These are phyloP conservation scores for Taphrina communis DNA, from an alignment of 1,139 yeast genomes.

Conservation along the genomic window DNA sequence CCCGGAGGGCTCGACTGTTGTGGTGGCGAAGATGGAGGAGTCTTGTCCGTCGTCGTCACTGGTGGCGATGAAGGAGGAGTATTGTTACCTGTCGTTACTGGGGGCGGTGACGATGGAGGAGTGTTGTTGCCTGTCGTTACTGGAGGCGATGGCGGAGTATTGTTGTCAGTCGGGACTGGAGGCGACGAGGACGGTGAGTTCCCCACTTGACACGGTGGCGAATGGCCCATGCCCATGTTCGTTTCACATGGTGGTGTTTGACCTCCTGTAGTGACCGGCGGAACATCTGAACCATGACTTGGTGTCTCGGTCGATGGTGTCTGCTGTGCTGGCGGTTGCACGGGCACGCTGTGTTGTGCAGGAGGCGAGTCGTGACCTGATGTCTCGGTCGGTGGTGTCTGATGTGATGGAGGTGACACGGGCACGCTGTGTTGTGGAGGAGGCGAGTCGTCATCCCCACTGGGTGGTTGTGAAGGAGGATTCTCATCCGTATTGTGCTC, in stretches of 20 bases:
- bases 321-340: not conserved
- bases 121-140: not conserved
- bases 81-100: not conserved
- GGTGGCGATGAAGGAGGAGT: not conserved
- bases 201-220: not conserved
- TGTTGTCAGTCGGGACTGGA: too few species aligned
- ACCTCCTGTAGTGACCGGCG: not conserved
- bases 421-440: constrained; percentile 5
- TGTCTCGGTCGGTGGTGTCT: not conserved
- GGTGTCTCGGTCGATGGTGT: not conserved
- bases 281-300: not conserved
- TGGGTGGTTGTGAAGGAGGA: not conserved
- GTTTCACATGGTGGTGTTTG: not conserved
- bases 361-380: not conserved
- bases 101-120: not conserved
- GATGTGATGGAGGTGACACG: not conserved
- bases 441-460: not conserved
- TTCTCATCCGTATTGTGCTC: not conserved
- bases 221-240: not conserved
- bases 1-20: constrained; percentile 3
- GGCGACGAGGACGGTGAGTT: too few species aligned
- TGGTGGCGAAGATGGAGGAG: not conserved
- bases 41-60: not conserved
- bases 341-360: constrained; percentile 4
- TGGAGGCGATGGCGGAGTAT: not conserved